These are phyloP conservation scores for Pulveroboletus sp. DNA, from an alignment of 768 basidiomycete species.

Conservation along the genomic window DNA sequence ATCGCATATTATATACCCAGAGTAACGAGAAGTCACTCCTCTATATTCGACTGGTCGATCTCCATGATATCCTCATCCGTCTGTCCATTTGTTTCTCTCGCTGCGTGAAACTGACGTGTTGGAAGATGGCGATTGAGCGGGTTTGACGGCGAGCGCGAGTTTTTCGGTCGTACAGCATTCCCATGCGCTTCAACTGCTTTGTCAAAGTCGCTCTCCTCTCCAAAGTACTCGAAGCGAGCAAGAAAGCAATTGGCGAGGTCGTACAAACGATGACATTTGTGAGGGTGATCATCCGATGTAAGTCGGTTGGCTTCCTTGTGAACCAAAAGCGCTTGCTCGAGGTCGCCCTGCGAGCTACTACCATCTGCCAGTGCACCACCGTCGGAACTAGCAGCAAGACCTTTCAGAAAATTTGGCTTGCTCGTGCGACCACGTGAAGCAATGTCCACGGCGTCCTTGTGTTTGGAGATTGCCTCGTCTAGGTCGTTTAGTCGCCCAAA, in stretches of 20 bases:
- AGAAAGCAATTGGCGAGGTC: neutral
- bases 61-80: no score
- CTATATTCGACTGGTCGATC: no score
- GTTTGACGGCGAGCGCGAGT: no score
- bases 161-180: no score
- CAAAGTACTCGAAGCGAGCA: neutral
- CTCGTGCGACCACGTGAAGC: neutral
- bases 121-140: no score
- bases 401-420: neutral
- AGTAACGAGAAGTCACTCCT: no score
- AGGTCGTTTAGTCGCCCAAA: neutral
- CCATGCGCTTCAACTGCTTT: neutral
- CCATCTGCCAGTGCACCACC: no score
- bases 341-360: neutral
- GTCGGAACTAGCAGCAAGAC: neutral
- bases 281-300: neutral
- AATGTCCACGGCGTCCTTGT: neutral
- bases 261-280: neutral
- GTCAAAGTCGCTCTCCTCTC: neutral
- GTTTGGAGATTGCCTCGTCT: neutral
- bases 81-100: no score
- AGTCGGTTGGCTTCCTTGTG: neutral
- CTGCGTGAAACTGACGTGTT: no score
- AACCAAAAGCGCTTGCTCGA: slow-evolving; percentile 1
- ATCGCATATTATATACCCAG: no score